phyloP scores from a whole-genome alignment of 306 rosid species.

The Quercus bicolor region DNA sequence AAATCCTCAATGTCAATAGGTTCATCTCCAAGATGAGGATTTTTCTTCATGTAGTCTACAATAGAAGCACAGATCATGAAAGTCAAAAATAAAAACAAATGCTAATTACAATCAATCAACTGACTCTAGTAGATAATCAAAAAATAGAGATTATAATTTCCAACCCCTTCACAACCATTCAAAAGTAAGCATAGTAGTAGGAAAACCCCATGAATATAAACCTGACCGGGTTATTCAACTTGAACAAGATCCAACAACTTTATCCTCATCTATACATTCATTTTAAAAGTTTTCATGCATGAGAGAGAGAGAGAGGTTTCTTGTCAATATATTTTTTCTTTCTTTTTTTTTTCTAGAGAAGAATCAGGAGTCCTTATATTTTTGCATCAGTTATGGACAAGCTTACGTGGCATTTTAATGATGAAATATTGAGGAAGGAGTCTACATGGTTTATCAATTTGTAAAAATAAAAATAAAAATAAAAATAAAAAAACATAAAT shows the following conservation, averaged over 20 bases:
- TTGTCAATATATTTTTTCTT: too few species aligned
- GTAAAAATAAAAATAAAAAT: too few species aligned
- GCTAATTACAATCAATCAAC: constrained; percentile 1
- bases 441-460: too few species aligned
- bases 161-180: background rate
- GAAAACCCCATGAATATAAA: background rate
- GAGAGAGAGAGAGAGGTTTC: too few species aligned
- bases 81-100: constrained; percentile 17
- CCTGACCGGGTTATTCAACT: background rate
- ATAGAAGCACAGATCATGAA: constrained; percentile 26
- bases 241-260: too few species aligned
- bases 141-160: background rate
- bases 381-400: too few species aligned
- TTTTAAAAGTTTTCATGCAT: background rate
- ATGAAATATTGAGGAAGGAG: too few species aligned
- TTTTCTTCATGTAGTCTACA: constrained; percentile 63
- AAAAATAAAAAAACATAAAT: background rate
- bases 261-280: background rate
- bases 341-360: too few species aligned
- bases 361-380: too few species aligned
- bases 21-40: constrained; percentile 88
- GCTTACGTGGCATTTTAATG: too few species aligned
- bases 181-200: background rate
- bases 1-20: constrained; percentile 91
- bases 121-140: constrained; percentile 16